A percentile compares a stretch with the other conserved stretches of the same genome.
Evolutionary conservation across 345 rosid species (phyloP).

Genomic region (Reutealis trisperma): DNA sequence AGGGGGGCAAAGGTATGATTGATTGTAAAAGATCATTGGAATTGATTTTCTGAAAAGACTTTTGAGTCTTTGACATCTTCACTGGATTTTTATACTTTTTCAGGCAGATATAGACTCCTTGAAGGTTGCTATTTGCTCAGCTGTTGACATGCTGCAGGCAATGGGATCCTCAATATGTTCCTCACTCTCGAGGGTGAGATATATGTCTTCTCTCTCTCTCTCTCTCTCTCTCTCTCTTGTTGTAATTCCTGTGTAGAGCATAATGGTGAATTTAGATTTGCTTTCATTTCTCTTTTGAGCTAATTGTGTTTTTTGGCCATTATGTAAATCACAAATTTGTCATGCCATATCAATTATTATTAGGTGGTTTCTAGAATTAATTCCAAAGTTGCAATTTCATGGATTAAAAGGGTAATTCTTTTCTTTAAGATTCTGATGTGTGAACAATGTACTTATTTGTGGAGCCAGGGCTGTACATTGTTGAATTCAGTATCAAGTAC

Average conservation of each 20-base stretch:
- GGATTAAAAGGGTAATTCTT: neutral
- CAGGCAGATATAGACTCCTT: constrained; percentile 84
- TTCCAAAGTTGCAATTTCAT: neutral
- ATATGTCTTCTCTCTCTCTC: neutral
- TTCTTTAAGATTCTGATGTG: neutral
- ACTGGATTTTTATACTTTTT: constrained; percentile 16
- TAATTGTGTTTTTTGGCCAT: neutral
- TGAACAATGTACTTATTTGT: neutral
- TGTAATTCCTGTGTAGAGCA: neutral
- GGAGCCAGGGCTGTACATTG: neutral
- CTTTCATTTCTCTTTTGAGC: neutral
- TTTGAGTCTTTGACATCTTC: constrained; percentile 17
- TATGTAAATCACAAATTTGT: neutral
- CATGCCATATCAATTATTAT: neutral
- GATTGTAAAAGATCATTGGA: constrained; percentile 4
- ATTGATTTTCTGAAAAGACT: constrained; percentile 14
- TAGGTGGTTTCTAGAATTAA: neutral
- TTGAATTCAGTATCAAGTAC: neutral
- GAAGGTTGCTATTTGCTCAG: constrained; percentile 80
- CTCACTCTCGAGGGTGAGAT: constrained; percentile 69
- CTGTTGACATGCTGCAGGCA: constrained; percentile 88
- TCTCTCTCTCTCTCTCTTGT: constrained; percentile 5
- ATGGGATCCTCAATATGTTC: constrained; percentile 78
- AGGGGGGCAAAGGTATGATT: constrained; percentile 79
- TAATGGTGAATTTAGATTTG: neutral